Evolutionary conservation across 2,329 filamentous ascomycete genomes (phyloP).

Genomic region (Xylaria hypoxylon): DNA sequence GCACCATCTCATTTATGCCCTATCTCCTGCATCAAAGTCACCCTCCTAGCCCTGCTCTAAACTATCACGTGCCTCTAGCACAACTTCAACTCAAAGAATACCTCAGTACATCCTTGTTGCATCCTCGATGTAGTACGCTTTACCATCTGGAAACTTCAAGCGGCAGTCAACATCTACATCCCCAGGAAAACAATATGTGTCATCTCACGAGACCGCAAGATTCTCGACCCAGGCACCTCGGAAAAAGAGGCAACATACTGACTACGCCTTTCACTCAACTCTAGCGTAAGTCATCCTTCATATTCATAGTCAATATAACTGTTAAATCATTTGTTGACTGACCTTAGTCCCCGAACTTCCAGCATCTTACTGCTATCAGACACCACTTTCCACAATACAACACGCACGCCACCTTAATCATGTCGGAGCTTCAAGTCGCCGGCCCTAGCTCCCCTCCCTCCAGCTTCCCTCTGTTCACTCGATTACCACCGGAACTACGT

Average conservation of each 20-base stretch:
- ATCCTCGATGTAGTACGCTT: neutral
- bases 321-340: neutral
- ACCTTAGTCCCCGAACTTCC: neutral
- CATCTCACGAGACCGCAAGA: neutral
- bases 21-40: neutral
- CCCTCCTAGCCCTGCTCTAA: neutral
- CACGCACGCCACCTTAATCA: neutral
- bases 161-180: neutral
- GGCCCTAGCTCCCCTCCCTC: neutral
- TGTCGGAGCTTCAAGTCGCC: neutral
- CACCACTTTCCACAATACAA: neutral
- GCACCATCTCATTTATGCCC: neutral
- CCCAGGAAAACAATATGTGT: neutral
- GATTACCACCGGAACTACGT: slow-evolving; percentile 13
- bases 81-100: neutral
- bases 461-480: slow-evolving; percentile 9
- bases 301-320: neutral
- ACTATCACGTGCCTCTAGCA: neutral
- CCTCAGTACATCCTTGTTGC: neutral
- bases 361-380: neutral
- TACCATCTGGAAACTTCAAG: neutral
- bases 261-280: neutral
- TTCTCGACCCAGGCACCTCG: neutral
- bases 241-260: neutral
- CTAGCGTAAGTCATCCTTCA: neutral